These are phyloP conservation scores for Exidia glandulosa DNA, from an alignment of 768 basidiomycete species.

Conservation along the genomic window DNA sequence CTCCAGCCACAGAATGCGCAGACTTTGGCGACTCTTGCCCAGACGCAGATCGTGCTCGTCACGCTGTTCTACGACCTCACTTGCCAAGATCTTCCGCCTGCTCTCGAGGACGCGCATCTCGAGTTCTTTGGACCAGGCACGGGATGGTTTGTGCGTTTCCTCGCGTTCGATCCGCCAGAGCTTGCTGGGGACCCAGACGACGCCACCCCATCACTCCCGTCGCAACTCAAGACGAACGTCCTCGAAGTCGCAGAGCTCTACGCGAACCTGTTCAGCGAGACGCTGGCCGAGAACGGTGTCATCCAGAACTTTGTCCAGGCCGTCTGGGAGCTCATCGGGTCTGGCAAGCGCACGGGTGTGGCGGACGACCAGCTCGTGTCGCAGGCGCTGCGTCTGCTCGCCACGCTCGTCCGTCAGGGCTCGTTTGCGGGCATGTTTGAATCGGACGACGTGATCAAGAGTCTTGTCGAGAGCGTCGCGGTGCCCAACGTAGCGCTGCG, in stretches of 20 bases:
- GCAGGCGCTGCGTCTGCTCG: constrained; percentile 82
- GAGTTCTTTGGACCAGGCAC: constrained; percentile 62
- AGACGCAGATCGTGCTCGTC: constrained; percentile 64
- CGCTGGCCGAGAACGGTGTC: constrained; percentile 49
- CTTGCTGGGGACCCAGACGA: constrained; percentile 75
- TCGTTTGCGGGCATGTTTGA: constrained; percentile 68
- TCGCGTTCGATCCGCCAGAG: constrained; percentile 66
- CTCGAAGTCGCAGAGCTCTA: constrained; percentile 82
- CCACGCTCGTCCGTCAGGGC: constrained; percentile 82
- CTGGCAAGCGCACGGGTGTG: constrained; percentile 47
- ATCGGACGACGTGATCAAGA: constrained; percentile 62
- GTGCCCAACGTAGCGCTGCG: constrained; percentile 87
- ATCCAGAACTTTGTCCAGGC: constrained; percentile 69
- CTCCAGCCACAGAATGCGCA: constrained; percentile 28
- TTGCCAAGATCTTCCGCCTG: constrained; percentile 89
- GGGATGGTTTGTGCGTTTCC: constrained; percentile 64
- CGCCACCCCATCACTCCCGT: constrained; percentile 70
- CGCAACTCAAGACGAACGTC: constrained; percentile 79
- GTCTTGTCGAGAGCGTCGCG: constrained; percentile 81
- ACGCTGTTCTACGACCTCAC: constrained; percentile 92
- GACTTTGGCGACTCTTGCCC: constrained; percentile 45
- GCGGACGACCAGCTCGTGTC: constrained; percentile 72
- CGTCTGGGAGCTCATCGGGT: constrained; percentile 84
- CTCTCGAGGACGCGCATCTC: constrained; percentile 77
- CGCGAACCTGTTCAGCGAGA: constrained; percentile 74